Evolutionary conservation across 2,329 filamentous ascomycete species (phyloP).

Genomic region (Xylaria sp.): DNA sequence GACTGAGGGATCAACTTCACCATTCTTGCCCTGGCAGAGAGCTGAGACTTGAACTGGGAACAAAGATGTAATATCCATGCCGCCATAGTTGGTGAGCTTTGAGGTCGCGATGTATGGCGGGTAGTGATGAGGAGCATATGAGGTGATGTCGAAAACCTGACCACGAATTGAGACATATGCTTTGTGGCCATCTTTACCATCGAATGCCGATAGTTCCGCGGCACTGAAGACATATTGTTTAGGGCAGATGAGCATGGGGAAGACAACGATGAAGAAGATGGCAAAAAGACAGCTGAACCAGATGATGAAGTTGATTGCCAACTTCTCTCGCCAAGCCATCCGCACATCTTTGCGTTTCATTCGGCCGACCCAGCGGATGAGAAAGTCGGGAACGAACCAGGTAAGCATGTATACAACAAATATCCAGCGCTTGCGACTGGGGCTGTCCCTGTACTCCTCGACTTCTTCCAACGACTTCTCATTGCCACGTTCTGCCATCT

Average conservation of each 20-base stretch:
- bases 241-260: slow-evolving; percentile 90
- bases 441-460: slow-evolving; percentile 81
- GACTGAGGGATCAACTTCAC: slow-evolving; percentile 74
- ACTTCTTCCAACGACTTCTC: slow-evolving; percentile 91
- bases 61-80: slow-evolving; percentile 84
- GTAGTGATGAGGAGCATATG: slow-evolving; percentile 82
- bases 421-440: slow-evolving; percentile 90
- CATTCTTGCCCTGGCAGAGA: slow-evolving; percentile 82
- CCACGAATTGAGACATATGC: slow-evolving; percentile 88
- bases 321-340: slow-evolving; percentile 93
- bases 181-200: slow-evolving; percentile 74
- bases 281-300: slow-evolving; percentile 84
- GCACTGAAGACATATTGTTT: slow-evolving; percentile 88
- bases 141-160: slow-evolving; percentile 83
- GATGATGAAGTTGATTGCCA: slow-evolving; percentile 97
- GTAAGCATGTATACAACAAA: slow-evolving; percentile 85
- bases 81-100: slow-evolving; percentile 81
- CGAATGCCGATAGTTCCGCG: slow-evolving; percentile 76
- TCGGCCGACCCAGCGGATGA: slow-evolving; percentile 78
- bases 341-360: slow-evolving; percentile 95
- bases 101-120: slow-evolving; percentile 71
- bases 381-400: slow-evolving; percentile 86
- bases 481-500: slow-evolving; percentile 95
- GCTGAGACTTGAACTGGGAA: slow-evolving; percentile 96
- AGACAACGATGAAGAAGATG: slow-evolving; percentile 89